Evolutionary conservation across 306 rosid species (phyloP).

Genomic region (Acacia acuminata): DNA sequence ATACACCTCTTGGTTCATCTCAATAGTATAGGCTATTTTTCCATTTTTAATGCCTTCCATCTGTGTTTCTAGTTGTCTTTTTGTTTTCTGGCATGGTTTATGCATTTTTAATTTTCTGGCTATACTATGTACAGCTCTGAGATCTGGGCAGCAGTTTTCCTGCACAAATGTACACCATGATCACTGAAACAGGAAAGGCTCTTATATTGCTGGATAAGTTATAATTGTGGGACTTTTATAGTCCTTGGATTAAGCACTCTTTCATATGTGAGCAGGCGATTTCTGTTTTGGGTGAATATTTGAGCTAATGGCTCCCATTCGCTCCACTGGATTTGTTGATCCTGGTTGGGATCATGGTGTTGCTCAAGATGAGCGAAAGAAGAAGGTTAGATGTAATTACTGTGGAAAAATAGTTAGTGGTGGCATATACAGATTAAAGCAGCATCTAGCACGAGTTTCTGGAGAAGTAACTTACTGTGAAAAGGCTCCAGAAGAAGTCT

Average conservation of each 20-base stretch:
- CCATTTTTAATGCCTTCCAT: background rate
- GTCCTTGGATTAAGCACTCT: constrained; percentile 28
- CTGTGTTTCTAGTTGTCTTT: background rate
- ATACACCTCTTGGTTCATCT: background rate
- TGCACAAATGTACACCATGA: constrained; percentile 1
- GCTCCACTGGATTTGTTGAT: constrained; percentile 82
- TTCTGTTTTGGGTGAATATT: constrained; percentile 21
- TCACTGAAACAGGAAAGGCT: constrained; percentile 28
- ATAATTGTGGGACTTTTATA: constrained; percentile 22
- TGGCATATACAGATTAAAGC: constrained; percentile 93
- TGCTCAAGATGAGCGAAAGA: constrained; percentile 95
- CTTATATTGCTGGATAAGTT: constrained; percentile 30
- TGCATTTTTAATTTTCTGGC: background rate
- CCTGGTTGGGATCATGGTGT: constrained; percentile 98
- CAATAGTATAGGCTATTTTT: background rate
- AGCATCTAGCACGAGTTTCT: constrained; percentile 96
- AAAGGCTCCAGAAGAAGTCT: constrained; percentile 94
- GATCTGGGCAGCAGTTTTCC: constrained; percentile 3
- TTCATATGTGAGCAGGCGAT: constrained; percentile 32
- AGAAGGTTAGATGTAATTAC: constrained; percentile 96
- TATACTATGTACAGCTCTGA: constrained; percentile 9
- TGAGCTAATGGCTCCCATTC: constrained; percentile 65
- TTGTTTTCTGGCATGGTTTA: background rate
- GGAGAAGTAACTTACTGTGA: constrained; percentile 97
- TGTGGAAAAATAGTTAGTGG: constrained; percentile 99